A percentile compares a stretch with the other conserved stretches of the same genome.
Evolutionary conservation across 257 asterid species (phyloP).

Genomic region (Nemophila menziesii): DNA sequence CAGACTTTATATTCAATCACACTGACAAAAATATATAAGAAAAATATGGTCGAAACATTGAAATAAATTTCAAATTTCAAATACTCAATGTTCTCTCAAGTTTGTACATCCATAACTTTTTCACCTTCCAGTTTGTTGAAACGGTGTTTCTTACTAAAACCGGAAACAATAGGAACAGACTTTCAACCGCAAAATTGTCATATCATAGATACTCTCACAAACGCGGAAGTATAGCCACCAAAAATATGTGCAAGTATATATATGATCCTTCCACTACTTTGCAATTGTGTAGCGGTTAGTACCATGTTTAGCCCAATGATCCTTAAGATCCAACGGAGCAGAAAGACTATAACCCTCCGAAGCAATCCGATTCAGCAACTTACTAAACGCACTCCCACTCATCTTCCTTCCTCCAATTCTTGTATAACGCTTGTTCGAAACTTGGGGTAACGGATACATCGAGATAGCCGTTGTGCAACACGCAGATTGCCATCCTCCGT

Average conservation of each 20-base stretch:
- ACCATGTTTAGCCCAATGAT: slow-evolving; percentile 92
- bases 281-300: slow-evolving; percentile 74
- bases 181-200: too few relatives aligned
- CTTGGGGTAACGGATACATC: slow-evolving; percentile 78
- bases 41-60: too few relatives aligned
- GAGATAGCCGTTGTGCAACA: slow-evolving; percentile 83
- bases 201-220: too few relatives aligned
- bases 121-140: too few relatives aligned
- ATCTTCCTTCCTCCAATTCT: slow-evolving; percentile 84
- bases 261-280: slow-evolving; percentile 29
- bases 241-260: too few relatives aligned
- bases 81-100: background rate
- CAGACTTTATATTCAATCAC: too few relatives aligned
- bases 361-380: slow-evolving; percentile 73
- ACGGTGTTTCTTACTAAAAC: too few relatives aligned
- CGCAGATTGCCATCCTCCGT: slow-evolving; percentile 92
- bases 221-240: too few relatives aligned
- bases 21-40: too few relatives aligned
- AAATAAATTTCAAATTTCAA: background rate
- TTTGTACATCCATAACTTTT: background rate
- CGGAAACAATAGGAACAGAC: too few relatives aligned
- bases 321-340: slow-evolving; percentile 69
- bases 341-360: slow-evolving; percentile 64
- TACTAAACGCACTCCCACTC: slow-evolving; percentile 77
- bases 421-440: slow-evolving; percentile 71